A percentile compares a stretch with the other conserved stretches of the same genome.
These are phyloP conservation scores for Claviceps citrina DNA, from an alignment of 2,329 filamentous ascomycete genomes.

Conservation along the genomic window DNA sequence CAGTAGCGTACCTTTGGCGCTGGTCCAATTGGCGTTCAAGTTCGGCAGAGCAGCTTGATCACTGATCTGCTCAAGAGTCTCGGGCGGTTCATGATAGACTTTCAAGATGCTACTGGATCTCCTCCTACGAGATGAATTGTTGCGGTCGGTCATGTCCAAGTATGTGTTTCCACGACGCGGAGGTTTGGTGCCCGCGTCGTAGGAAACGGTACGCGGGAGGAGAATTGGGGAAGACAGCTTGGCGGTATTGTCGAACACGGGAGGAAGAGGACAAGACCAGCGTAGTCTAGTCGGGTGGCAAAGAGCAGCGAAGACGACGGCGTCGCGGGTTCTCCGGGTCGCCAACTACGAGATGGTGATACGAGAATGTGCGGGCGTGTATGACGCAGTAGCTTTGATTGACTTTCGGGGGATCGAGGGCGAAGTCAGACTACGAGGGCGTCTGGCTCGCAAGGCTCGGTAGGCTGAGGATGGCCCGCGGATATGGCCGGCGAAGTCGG, in stretches of 20 bases:
- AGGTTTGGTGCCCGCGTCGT: conserved; percentile 65
- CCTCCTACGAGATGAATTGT: conserved; percentile 62
- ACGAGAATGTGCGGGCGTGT: neutral
- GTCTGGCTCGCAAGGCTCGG: neutral
- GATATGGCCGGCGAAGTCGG: neutral
- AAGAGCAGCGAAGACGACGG: conserved; percentile 4
- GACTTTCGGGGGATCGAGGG: too few relatives aligned
- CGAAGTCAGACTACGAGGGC: neutral
- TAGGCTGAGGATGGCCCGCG: neutral
- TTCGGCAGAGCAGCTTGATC: conserved; percentile 92
- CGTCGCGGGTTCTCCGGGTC: conserved; percentile 3
- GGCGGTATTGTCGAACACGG: conserved; percentile 52
- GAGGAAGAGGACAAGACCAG: conserved; percentile 6
- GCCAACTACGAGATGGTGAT: neutral
- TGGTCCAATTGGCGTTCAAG: conserved; percentile 96
- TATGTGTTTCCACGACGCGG: conserved; percentile 45
- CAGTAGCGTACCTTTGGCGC: conserved; percentile 78
- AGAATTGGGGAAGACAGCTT: conserved; percentile 88
- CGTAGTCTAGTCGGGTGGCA: conserved; percentile 4
- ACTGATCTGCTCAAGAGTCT: conserved; percentile 93
- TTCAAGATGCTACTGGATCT: conserved; percentile 85
- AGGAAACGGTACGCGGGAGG: conserved; percentile 78
- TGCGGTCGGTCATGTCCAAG: conserved; percentile 44
- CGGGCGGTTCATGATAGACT: conserved; percentile 91
- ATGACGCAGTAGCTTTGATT: conserved; percentile 1